Evolutionary conservation across 371 early-diverging fungal genomes (phyloP).

Genomic region (Rhizopus sp.): DNA sequence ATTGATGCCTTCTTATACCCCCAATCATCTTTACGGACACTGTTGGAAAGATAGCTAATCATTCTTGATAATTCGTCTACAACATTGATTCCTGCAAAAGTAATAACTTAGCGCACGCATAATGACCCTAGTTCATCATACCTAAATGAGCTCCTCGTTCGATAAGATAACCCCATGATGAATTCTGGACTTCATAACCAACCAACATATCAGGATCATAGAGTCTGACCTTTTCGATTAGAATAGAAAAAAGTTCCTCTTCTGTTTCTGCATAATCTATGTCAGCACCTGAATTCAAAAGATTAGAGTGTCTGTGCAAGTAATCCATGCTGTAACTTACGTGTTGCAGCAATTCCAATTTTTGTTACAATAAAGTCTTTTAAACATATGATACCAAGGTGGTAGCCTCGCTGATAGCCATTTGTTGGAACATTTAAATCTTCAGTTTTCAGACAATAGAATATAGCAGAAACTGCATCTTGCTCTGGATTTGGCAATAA

Average conservation of each 20-base stretch:
- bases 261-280: conserved; percentile 55
- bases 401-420: conserved; percentile 48
- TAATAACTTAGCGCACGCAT: not conserved
- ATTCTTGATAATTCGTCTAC: conserved; percentile 53
- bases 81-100: conserved; percentile 48
- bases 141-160: conserved; percentile 59
- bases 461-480: conserved; percentile 54
- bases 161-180: conserved; percentile 88
- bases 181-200: conserved; percentile 83
- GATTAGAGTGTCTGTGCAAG: not conserved
- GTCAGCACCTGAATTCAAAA: conserved; percentile 19
- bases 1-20: conserved; percentile 65
- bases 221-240: conserved; percentile 52
- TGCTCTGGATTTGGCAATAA: conserved; percentile 60
- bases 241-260: conserved; percentile 44
- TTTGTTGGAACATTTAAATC: conserved; percentile 36
- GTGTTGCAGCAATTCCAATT: conserved; percentile 35
- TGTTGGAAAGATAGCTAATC: conserved; percentile 3
- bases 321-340: conserved; percentile 2
- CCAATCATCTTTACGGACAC: conserved; percentile 47
- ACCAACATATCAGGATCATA: conserved; percentile 87
- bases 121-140: conserved; percentile 3
- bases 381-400: conserved; percentile 32
- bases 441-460: conserved; percentile 62
- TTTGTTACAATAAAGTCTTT: conserved; percentile 31